Evolutionary conservation across 768 basidiomycete genomes (phyloP), one percentile per base, ranked within the genome.

Genomic region (Mycena pura): DNA sequence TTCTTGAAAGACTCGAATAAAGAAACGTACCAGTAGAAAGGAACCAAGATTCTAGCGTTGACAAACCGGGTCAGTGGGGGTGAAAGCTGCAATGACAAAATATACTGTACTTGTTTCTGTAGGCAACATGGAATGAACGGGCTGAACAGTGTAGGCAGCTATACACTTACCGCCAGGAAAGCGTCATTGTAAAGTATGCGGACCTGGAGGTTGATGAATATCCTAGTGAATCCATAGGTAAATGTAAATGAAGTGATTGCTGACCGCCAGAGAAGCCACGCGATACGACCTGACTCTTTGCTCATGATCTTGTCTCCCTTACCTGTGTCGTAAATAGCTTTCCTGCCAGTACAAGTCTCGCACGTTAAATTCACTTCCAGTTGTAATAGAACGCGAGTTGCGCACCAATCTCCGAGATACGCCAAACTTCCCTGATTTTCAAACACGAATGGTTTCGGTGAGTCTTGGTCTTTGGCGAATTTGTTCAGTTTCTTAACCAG

Each of bases 161-260:
- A 29, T 6, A 17, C 44, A 45, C 60, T 19, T 44, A 61, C 64
- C 89, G 79, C 63, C 83, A 59, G 69, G 88, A 91, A 52, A 93
- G 72, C 5, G 90, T 90, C 84, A 85, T 85, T 6, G 89, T 89
- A 72, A 91, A 90, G 74, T 93, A 93, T 2, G 91, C 90, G 17
- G 87, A 89, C 52, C 63, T 64, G 8, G 10, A 31, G 14, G 39
- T 40, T n/a, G 47, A n/a, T n/a, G n/a, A n/a, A n/a, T n/a, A n/a
- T n/a, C n/a, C n/a, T n/a, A n/a, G n/a, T n/a, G n/a, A n/a, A n/a
- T n/a, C n/a, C n/a, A n/a, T n/a, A n/a, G n/a, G n/a, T n/a, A n/a
- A n/a, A n/a, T n/a, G n/a, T n/a, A 21, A 54, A 6, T 19, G 5
- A 34, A 2, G 10, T 15, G 19, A 39, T 36, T 17, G 22, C 58